Percentiles rank a stretch among this genome's conserved stretches.
Conservation (phyloP, 2,329 filamentous ascomycete genomes). For the Fusarium secorum region DNA sequence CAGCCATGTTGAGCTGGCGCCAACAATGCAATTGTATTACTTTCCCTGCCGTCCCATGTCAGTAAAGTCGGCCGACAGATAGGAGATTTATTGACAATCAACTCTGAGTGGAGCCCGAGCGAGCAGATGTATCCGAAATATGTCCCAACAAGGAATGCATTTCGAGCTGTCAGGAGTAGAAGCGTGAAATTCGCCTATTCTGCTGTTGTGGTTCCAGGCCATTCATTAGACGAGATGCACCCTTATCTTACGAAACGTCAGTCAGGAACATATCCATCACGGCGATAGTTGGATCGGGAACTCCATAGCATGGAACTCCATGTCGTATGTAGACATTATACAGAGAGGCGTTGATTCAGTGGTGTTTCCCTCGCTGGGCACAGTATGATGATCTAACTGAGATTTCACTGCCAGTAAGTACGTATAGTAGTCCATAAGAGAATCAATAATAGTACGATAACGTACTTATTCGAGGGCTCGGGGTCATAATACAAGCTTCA, state of each 20-base stretch:
- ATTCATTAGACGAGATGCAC: not conserved
- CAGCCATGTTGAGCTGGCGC: not conserved
- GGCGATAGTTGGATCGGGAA: not conserved
- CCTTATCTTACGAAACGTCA: not conserved
- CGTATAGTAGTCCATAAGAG: not conserved
- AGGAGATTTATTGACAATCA: not conserved
- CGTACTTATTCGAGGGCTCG: too few species aligned
- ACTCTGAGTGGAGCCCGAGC: not conserved
- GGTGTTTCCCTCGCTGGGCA: not conserved
- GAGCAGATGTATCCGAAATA: not conserved
- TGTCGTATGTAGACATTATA: not conserved
- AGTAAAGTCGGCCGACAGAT: not conserved
- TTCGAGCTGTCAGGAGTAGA: not conserved
- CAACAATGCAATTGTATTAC: not conserved
- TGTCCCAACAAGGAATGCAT: not conserved
- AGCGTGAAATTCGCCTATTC: not conserved
- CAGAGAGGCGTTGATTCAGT: not conserved
- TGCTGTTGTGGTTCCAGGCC: not conserved
- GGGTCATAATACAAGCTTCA: not conserved
- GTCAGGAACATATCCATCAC: not conserved
- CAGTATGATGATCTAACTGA: not conserved
- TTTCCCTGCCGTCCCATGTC: not conserved
- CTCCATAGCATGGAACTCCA: too few species aligned
- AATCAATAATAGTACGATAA: not conserved
- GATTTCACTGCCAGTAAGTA: not conserved